phyloP scores from a whole-genome alignment of 2,329 filamentous ascomycete species.

The Colletotrichum navitas region DNA sequence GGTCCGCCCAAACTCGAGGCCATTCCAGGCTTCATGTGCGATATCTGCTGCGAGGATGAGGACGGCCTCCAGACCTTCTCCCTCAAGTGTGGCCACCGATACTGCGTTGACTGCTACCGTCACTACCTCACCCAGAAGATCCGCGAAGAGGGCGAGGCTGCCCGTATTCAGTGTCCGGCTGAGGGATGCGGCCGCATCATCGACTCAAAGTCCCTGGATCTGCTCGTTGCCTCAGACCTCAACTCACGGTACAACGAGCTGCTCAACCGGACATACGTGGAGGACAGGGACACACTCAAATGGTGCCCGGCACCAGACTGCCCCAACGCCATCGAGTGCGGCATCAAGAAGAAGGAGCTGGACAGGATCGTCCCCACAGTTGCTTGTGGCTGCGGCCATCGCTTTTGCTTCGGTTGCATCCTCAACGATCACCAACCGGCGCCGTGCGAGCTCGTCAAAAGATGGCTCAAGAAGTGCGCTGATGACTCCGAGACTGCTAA shows the following conservation, averaged over 20 bases:
- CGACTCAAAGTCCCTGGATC: constrained; percentile 86
- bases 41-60: constrained; percentile 95
- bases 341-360: constrained; percentile 88
- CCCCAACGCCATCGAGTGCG: constrained; percentile 90
- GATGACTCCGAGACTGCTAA: constrained; percentile 99
- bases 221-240: constrained; percentile 74
- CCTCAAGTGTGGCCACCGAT: constrained; percentile 94
- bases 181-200: constrained; percentile 91
- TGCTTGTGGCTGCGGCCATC: constrained; percentile 83
- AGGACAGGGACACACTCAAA: constrained; percentile 94
- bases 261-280: constrained; percentile 93
- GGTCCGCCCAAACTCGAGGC: constrained; percentile 76
- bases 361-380: constrained; percentile 90
- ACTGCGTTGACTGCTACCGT: constrained; percentile 91
- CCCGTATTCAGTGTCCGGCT: constrained; percentile 91
- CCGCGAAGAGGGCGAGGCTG: constrained; percentile 93
- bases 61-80: constrained; percentile 84
- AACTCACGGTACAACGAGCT: constrained; percentile 81
- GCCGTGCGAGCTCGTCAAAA: constrained; percentile 90
- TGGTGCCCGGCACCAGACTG: constrained; percentile 99
- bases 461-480: constrained; percentile 97
- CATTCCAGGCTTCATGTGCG: constrained; percentile 85
- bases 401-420: constrained; percentile 96
- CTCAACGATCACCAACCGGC: constrained; percentile 92
- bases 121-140: constrained; percentile 96